These are phyloP conservation scores for Raffaelea arxii DNA, from an alignment of 2,329 filamentous ascomycete species.

Conservation along the genomic window DNA sequence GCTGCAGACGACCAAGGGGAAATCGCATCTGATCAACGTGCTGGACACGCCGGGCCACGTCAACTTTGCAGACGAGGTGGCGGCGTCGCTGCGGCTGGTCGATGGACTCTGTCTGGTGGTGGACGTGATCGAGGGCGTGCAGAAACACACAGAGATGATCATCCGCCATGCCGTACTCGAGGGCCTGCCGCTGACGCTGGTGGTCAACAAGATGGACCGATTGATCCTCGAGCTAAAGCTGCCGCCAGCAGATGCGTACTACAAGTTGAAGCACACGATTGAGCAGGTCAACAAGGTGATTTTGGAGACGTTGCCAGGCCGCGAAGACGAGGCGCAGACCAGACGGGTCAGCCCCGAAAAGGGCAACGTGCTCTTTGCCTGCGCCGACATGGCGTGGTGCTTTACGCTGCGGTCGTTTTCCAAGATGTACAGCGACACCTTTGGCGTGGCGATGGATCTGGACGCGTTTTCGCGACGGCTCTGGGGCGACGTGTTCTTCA, in stretches of 20 bases:
- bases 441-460: slow-evolving; percentile 69
- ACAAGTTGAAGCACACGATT: slow-evolving; percentile 97
- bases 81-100: slow-evolving; percentile 72
- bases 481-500: slow-evolving; percentile 97
- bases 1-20: slow-evolving; percentile 77
- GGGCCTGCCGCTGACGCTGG: slow-evolving; percentile 76
- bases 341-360: slow-evolving; percentile 86
- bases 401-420: slow-evolving; percentile 92
- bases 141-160: slow-evolving; percentile 92
- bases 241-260: slow-evolving; percentile 91
- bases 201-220: slow-evolving; percentile 96
- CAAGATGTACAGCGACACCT: slow-evolving; percentile 89
- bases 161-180: slow-evolving; percentile 93
- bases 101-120: slow-evolving; percentile 91
- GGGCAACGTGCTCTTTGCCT: slow-evolving; percentile 96
- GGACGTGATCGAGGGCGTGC: slow-evolving; percentile 97
- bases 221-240: slow-evolving; percentile 90
- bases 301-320: slow-evolving; percentile 73
- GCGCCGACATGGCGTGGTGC: slow-evolving; percentile 89
- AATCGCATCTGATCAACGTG: slow-evolving; percentile 91
- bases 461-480: slow-evolving; percentile 75
- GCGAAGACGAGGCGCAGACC: slow-evolving; percentile 67
- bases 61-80: slow-evolving; percentile 97
- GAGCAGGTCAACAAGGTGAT: slow-evolving; percentile 97
- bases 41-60: slow-evolving; percentile 96